A percentile compares a stretch with the other conserved stretches of the same genome.
phyloP scores from a whole-genome alignment of 2,329 filamentous ascomycete genomes.

The Capronia americana region DNA sequence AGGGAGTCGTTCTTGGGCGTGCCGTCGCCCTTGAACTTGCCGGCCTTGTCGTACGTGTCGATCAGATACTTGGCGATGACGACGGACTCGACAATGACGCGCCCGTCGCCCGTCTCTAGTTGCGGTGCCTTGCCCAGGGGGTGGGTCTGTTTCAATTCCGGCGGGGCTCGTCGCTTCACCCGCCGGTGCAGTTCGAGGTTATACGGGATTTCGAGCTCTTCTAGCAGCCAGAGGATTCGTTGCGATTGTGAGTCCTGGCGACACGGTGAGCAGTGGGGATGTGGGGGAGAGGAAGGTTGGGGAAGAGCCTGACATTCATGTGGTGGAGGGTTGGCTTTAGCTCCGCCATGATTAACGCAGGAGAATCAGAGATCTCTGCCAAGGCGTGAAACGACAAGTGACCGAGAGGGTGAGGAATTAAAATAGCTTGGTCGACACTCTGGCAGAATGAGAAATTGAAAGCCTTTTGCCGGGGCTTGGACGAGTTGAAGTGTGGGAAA shows the following conservation, averaged over 20 bases:
- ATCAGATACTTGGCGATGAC: conserved; percentile 45
- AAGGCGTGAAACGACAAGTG: background rate
- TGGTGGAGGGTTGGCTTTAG: conserved; percentile 36
- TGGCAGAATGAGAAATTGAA: background rate
- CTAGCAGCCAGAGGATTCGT: conserved; percentile 82
- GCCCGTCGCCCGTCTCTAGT: conserved; percentile 41
- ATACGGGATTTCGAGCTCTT: conserved; percentile 80
- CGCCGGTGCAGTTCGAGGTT: conserved; percentile 81
- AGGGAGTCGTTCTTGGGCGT: conserved; percentile 39
- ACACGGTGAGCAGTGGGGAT: conserved; percentile 7
- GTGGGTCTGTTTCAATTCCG: conserved; percentile 77
- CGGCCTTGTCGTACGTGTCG: conserved; percentile 42
- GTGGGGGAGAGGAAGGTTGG: background rate
- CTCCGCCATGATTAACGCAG: conserved; percentile 27
- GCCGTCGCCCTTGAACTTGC: conserved; percentile 40
- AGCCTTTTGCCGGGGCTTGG: background rate
- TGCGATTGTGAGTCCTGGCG: conserved; percentile 71
- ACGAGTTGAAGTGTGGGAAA: background rate
- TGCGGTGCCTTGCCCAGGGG: conserved; percentile 82
- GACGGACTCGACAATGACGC: conserved; percentile 43
- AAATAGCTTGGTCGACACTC: background rate
- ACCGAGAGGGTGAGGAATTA: background rate
- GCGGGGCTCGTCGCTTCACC: conserved; percentile 63
- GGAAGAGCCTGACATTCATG: conserved; percentile 33
- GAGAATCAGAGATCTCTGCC: background rate